Base-by-base conservation (phyloP, 2,329 filamentous ascomycete genomes). In the Xylariaceae sp. region DNA sequence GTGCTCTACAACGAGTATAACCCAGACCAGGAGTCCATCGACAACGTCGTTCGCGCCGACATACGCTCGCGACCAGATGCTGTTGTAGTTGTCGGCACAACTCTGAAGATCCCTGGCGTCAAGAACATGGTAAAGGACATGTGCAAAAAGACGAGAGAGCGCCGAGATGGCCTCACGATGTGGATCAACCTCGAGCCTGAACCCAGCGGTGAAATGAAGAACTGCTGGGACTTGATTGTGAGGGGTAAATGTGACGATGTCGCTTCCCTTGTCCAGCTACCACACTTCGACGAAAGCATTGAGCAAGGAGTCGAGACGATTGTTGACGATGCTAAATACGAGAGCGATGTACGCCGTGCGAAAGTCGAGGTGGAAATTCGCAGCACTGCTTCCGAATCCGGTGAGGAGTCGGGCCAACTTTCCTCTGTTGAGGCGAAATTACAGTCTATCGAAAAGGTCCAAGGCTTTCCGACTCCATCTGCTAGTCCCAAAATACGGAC, bases 1-100 rank as follows among this genome's bases (percentile, higher is more conserved):
- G 93, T 97, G 5, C 80, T 99, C 10, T 99, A 99, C 75, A 97
- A 97, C 68, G 94, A 99, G 70, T 88, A 90, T 68, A 97, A 97
- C 66, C 94, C 94, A 0, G 94, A 99, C 60, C 90, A 94, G 60
- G 93, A 97, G 62, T 93, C 94, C 13, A 99, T 99, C 68, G 92
- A 93, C 41, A 89, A 89, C 18, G 92, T 96, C 39, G 90, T 92
- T 47, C 85, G 84, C 59, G 87, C 92, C 5, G 94, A 99, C 68
- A 75, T 97, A 53, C 88, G 90, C 55, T 82, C 87, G 40, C 82
- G 91, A 36, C 93, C 94, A 0, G 94, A 97, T 69, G 92, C 92
- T 16, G 82, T 99, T 22, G 85, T 99, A 60, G 94, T 99, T 28
- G 94, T 96, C 9, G 94, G 94, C 47, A 99, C 94, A 2, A 97